Percentiles rank a stretch among this genome's conserved stretches.
These are phyloP conservation scores for Atractiella rhizophila DNA, from an alignment of 768 basidiomycete species.

Conservation along the genomic window DNA sequence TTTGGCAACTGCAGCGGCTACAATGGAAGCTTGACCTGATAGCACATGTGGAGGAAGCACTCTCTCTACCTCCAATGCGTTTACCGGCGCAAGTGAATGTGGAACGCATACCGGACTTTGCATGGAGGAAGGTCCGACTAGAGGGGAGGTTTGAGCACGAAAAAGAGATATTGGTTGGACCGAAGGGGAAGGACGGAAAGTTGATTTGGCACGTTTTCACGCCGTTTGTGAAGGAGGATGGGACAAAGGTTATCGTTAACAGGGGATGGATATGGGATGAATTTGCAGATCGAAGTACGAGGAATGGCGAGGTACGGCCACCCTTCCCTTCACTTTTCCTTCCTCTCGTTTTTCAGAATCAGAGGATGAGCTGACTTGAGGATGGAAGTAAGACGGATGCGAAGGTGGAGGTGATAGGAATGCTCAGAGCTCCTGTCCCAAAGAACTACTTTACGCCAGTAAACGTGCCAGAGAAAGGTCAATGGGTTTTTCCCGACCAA, in stretches of 20 bases:
- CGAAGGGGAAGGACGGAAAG: constrained; percentile 64
- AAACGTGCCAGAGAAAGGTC: constrained; percentile 48
- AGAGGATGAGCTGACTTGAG: neutral
- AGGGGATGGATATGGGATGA: too few species aligned
- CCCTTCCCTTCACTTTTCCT: neutral
- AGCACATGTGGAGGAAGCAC: constrained; percentile 73
- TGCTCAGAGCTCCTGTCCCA: constrained; percentile 46
- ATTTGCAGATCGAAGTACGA: too few species aligned
- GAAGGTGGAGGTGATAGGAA: constrained; percentile 53
- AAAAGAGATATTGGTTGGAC: constrained; percentile 54
- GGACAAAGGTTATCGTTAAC: constrained; percentile 53
- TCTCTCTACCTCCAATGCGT: constrained; percentile 47
- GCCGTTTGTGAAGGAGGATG: constrained; percentile 47
- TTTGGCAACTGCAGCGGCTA: constrained; percentile 75
- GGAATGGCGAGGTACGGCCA: too few species aligned
- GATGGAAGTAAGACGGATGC: constrained; percentile 19
- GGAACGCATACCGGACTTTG: constrained; percentile 33
- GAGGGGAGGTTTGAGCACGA: constrained; percentile 54
- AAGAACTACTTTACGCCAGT: constrained; percentile 67
- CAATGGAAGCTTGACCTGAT: constrained; percentile 88
- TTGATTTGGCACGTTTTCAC: constrained; percentile 71
- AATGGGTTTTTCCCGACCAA: constrained; percentile 85
- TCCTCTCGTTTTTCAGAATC: neutral
- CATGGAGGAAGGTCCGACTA: constrained; percentile 58
- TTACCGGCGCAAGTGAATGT: constrained; percentile 57